Evolutionary conservation across 495 filamentous ascomycete genomes (phyloP), one percentile per base, ranked within the genome.

Genomic region (Penicillium atrosanguineum): DNA sequence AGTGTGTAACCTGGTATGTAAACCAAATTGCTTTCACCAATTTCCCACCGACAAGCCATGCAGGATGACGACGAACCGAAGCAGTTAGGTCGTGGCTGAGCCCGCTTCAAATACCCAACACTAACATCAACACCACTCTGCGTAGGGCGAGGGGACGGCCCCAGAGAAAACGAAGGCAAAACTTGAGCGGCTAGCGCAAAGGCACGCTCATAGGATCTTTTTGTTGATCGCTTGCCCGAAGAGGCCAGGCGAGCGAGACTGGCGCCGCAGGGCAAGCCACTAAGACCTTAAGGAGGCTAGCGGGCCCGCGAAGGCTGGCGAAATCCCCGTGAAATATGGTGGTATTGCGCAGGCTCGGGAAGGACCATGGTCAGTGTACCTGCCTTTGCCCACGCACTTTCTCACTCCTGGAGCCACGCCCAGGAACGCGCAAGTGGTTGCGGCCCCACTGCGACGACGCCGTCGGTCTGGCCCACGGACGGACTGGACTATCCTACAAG

Each of bases 391-490:
- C 64, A 69, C 66, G 64, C 68, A 69, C 68, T 50, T 15, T 39
- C 4, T 18, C 34, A 5, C 23, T 5, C 20, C 19, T 41, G 28
- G 41, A 44, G 40, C 51, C 65, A 70, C 62, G 56, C 34, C 50
- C 60, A 70, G 63, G 63, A 53, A 65, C 65, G 29, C 36, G 16
- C 20, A 28, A 40, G 50, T 46, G 29, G 19, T 15, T 15, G n/a
- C 3, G 46, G 14, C 21, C 20, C 52, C 56, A 63, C 58, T 56
- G 53, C 29, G 7, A 52, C 31, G 48, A 63, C 61, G 60, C 62
- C 58, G 52, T 57, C 57, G 57, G 62, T 63, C 64, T 64, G 58
- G 64, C 46, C 64, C 59, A 59, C 45, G 43, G 44, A 40, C 57
- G 54, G 60, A 46, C 59, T 59, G 56, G 65, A 65, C 65, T 42